Base-by-base conservation (phyloP, 1,284 basidiomycete species). In the Puccinia polysora region DNA sequence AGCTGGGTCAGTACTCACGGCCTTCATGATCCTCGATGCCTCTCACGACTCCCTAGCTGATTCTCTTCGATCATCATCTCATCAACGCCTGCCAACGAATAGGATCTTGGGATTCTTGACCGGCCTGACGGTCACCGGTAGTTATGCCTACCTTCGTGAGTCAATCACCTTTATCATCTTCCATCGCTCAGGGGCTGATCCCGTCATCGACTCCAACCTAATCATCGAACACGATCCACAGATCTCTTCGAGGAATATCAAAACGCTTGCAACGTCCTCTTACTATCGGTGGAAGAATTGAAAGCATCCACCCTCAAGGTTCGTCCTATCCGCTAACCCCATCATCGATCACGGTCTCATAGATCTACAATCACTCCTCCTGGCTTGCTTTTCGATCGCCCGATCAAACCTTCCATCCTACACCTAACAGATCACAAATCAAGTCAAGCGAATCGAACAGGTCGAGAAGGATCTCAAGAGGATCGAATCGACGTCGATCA, bases 391-490 rank as follows among this genome's bases (percentile, higher is more conserved):
- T 28, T 43, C 15, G 40, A 63, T 23, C 45, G 12, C 45, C 18
- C 18, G 32, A 59, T 34, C n/a, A 1, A 30, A 30, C 36, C 20
- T 25, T 20, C 20, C 14, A 10, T 25, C 43, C 50, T 50, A 18
- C 14, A 5, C 40, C 59, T 25, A 65, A 30, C 73, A 92, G 90
- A 88, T 93, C 75, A 87, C 90, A 10, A 85, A 86, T 28, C 91
- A 94, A 80, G 86, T 94, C 2, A 83, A 88, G 74, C 84, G 90
- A 71, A 90, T 94, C 77, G 89, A 92, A 79, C 85, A 86, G 2
- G 89, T 92, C 2, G 91, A 94, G 81, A 91, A 91, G 79, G 90
- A 92, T 77, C 79, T 93, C 6, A 56, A 53, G 4, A 23, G 65
- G n/a, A 30, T 67, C 30, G 40, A 56, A 67, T 53, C 50, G 14